Percentiles rank a stretch among this genome's conserved stretches.
phyloP scores from a whole-genome alignment of 1,284 basidiomycete species.

The Cutaneotrichosporon mucoides region DNA sequence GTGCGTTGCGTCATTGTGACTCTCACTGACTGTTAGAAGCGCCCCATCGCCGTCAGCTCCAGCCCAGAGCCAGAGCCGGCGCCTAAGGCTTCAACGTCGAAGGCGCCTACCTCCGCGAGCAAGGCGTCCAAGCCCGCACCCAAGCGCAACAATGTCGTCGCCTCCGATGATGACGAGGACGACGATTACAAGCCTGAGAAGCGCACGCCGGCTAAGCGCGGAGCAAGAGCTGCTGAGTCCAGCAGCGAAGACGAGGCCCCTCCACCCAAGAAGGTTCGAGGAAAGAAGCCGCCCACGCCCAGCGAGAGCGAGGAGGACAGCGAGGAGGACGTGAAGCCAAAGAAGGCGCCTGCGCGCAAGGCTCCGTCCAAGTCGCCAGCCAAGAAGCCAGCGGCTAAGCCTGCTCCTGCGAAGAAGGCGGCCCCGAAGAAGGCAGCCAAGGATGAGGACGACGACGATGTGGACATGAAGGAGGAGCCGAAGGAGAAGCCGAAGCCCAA shows the following conservation, averaged over 20 bases:
- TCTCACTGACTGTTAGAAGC: conserved; percentile 10
- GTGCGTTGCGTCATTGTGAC: conserved; percentile 10
- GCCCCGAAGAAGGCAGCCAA: not conserved
- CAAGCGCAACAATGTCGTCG: conserved; percentile 9
- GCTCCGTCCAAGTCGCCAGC: not conserved
- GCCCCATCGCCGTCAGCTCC: conserved; percentile 8
- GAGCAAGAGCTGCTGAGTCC: not conserved
- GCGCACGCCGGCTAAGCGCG: conserved; percentile 10
- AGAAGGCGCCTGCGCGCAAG: conserved; percentile 22
- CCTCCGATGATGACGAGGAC: conserved; percentile 4
- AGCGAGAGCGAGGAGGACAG: conserved; percentile 23
- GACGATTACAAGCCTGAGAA: conserved; percentile 8
- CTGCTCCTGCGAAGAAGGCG: no score
- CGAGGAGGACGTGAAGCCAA: conserved; percentile 24
- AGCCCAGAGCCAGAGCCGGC: conserved; percentile 9
- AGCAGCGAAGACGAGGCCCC: not conserved
- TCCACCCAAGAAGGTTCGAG: conserved; percentile 20
- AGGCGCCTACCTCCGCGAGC: no score
- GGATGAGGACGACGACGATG: conserved; percentile 20
- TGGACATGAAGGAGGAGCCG: conserved; percentile 16
- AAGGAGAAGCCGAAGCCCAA: conserved; percentile 27
- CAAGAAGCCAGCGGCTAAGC: no score
- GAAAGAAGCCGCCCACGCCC: conserved; percentile 5
- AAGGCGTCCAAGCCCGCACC: no score
- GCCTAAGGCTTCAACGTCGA: no score